Evolutionary conservation across 2,329 filamentous ascomycete genomes (phyloP).

Genomic region (Colletotrichum paranaense): DNA sequence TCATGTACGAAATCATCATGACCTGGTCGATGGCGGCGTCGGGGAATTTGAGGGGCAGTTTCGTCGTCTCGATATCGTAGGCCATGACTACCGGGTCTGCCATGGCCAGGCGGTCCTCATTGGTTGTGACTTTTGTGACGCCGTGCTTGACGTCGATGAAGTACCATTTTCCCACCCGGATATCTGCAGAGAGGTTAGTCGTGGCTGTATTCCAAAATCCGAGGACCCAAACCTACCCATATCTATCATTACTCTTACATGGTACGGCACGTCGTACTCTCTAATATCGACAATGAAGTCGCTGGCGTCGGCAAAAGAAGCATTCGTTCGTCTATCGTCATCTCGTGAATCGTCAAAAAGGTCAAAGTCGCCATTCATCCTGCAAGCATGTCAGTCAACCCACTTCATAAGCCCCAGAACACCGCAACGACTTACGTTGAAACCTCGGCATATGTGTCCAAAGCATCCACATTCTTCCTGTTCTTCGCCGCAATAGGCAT

Average conservation of each 20-base stretch:
- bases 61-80: conserved; percentile 99
- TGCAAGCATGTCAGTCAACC: conserved; percentile 48
- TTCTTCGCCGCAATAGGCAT: conserved; percentile 96
- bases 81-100: conserved; percentile 98
- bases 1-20: conserved; percentile 99
- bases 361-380: conserved; percentile 86
- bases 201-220: background rate
- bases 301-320: conserved; percentile 85
- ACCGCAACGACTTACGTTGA: conserved; percentile 59
- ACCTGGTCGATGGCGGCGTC: conserved; percentile 95
- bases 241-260: conserved; percentile 98
- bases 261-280: conserved; percentile 99
- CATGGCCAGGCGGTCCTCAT: conserved; percentile 88
- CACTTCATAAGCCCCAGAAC: too few relatives aligned
- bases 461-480: conserved; percentile 93
- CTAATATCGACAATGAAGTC: conserved; percentile 98
- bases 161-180: conserved; percentile 97
- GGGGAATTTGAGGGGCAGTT: conserved; percentile 95
- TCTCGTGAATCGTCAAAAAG: conserved; percentile 91
- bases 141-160: conserved; percentile 95
- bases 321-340: conserved; percentile 82
- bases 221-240: conserved; percentile 66
- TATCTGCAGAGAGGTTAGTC: conserved; percentile 69
- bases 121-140: conserved; percentile 81
- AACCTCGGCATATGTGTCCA: conserved; percentile 98